Conservation (phyloP, 116 monocot genomes). For the Zostera marina region DNA sequence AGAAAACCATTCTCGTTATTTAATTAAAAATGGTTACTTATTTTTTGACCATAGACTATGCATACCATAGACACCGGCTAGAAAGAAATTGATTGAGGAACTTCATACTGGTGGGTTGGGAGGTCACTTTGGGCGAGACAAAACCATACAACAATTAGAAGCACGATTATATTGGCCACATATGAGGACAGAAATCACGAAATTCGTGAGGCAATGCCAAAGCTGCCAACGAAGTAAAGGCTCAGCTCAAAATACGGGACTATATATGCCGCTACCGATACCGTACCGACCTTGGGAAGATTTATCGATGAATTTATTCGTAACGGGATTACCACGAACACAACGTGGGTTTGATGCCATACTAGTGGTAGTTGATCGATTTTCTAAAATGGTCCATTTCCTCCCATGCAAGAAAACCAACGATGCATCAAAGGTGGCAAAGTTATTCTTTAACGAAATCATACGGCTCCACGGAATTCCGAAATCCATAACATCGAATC, state of each 20-base stretch:
- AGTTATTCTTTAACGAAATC: conserved; percentile 7
- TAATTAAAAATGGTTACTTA: background rate
- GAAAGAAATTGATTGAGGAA: background rate
- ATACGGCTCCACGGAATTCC: conserved; percentile 5
- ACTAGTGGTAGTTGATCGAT: background rate
- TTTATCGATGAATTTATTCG: background rate
- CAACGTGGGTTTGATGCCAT: background rate
- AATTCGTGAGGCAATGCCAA: background rate
- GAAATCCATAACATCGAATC: too few species aligned
- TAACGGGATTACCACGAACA: conserved; percentile 1
- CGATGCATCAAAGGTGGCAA: background rate
- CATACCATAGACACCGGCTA: background rate
- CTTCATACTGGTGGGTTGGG: background rate
- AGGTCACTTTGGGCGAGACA: too few species aligned
- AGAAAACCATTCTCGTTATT: too few species aligned
- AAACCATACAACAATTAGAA: too few species aligned
- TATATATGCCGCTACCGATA: too few species aligned
- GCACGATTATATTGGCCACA: too few species aligned
- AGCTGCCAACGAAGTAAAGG: background rate
- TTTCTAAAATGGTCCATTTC: conserved; percentile 6
- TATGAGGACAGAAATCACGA: background rate
- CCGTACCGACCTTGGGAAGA: background rate
- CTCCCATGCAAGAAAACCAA: background rate
- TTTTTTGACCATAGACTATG: background rate
- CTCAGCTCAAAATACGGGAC: background rate